Conservation (phyloP, 352 stramenopile species). For the Saprolegnia parasitica region DNA sequence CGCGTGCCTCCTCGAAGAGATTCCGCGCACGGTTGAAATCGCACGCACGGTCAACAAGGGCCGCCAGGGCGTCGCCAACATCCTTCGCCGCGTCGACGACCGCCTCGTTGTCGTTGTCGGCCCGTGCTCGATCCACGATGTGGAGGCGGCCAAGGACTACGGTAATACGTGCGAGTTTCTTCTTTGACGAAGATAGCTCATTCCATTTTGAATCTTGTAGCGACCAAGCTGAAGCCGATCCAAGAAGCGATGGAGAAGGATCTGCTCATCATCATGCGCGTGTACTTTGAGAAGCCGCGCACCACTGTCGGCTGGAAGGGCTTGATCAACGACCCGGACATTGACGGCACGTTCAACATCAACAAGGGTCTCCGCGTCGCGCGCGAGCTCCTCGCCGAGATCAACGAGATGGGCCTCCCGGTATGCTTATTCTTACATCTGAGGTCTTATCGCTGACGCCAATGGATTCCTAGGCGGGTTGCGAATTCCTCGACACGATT, state of each 20-base stretch:
- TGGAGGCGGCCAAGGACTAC: constrained; percentile 82
- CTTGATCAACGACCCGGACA: constrained; percentile 87
- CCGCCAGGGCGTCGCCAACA: constrained; percentile 64
- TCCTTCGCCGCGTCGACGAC: constrained; percentile 78
- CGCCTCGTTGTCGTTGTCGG: constrained; percentile 78
- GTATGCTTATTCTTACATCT: constrained; percentile 13
- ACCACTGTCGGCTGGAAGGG: constrained; percentile 89
- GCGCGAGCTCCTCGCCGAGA: constrained; percentile 72
- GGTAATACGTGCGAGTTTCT: constrained; percentile 31
- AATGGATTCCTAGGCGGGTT: constrained; percentile 41
- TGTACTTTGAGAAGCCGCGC: constrained; percentile 89
- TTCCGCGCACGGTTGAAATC: constrained; percentile 71
- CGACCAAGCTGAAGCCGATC: constrained; percentile 57
- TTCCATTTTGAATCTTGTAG: neutral
- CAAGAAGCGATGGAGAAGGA: constrained; percentile 75
- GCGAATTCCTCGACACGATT: constrained; percentile 89
- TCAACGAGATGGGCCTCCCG: constrained; percentile 83
- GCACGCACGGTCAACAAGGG: constrained; percentile 71
- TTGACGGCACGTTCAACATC: constrained; percentile 88
- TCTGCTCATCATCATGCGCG: constrained; percentile 85
- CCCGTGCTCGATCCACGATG: constrained; percentile 87
- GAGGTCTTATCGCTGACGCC: too few relatives aligned
- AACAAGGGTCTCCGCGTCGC: constrained; percentile 85
- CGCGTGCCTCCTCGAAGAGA: constrained; percentile 79
- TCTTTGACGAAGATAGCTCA: neutral